phyloP scores from a whole-genome alignment of 2,329 filamentous ascomycete species.

The Exophiala sideris region DNA sequence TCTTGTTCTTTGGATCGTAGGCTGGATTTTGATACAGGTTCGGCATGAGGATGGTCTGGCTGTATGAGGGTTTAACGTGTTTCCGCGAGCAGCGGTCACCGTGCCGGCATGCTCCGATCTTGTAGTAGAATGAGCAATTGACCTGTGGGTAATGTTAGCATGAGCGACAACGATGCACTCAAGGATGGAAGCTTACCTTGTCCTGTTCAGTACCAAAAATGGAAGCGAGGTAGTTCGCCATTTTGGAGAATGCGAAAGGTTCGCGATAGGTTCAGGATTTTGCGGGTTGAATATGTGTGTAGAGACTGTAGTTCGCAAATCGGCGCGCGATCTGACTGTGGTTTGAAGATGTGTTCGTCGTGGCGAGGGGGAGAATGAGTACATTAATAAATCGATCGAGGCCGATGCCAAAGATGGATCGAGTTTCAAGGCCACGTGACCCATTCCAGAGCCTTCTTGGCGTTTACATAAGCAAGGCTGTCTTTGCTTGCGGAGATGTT shows the following conservation, averaged over 20 bases:
- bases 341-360: background rate
- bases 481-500: background rate
- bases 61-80: constrained; percentile 98
- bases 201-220: constrained; percentile 99
- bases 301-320: too few species aligned
- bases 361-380: background rate
- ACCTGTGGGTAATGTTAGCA: constrained; percentile 46
- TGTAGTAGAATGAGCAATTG: constrained; percentile 99
- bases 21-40: constrained; percentile 99
- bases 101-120: constrained; percentile 97
- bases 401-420: too few species aligned
- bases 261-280: background rate
- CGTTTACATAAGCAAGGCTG: constrained; percentile 1
- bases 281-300: background rate
- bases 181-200: constrained; percentile 52
- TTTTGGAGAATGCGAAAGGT: constrained; percentile 35
- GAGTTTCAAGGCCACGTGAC: too few species aligned
- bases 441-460: too few species aligned
- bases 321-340: too few species aligned
- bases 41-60: constrained; percentile 93
- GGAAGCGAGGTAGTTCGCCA: constrained; percentile 98
- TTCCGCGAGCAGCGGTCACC: constrained; percentile 97
- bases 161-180: constrained; percentile 17
- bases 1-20: constrained; percentile 93
- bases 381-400: background rate